Evolutionary conservation across 2,329 filamentous ascomycete genomes (phyloP).

Genomic region (Pyrenophora graminea): DNA sequence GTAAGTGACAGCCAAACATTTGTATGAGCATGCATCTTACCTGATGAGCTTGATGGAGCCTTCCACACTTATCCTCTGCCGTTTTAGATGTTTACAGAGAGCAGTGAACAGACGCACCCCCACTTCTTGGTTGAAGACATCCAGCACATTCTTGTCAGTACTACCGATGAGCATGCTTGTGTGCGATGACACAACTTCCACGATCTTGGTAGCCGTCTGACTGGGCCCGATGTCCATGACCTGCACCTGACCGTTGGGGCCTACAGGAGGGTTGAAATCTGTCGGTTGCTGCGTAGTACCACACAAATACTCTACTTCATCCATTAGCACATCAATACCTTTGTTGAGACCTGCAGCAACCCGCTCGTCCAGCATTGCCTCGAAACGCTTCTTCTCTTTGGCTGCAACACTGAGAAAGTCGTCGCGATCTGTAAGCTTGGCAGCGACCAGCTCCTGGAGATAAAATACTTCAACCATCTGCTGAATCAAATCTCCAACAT

Average conservation of each 20-base stretch:
- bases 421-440: slow-evolving; percentile 84
- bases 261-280: slow-evolving; percentile 79
- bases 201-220: slow-evolving; percentile 75
- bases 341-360: slow-evolving; percentile 96
- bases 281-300: slow-evolving; percentile 83
- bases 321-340: slow-evolving; percentile 97
- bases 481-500: slow-evolving; percentile 95
- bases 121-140: slow-evolving; percentile 98
- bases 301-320: slow-evolving; percentile 94
- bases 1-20: neutral
- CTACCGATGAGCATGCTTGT: slow-evolving; percentile 92
- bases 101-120: slow-evolving; percentile 88
- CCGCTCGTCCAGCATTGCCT: slow-evolving; percentile 97
- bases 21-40: slow-evolving; percentile 41
- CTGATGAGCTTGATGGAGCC: slow-evolving; percentile 89
- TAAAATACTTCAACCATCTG: slow-evolving; percentile 99
- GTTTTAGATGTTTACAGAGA: slow-evolving; percentile 96
- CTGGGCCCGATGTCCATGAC: slow-evolving; percentile 72
- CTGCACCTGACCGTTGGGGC: slow-evolving; percentile 38
- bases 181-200: slow-evolving; percentile 84
- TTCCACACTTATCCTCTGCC: slow-evolving; percentile 86
- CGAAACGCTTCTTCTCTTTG: slow-evolving; percentile 96
- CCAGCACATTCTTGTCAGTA: slow-evolving; percentile 96
- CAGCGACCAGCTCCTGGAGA: slow-evolving; percentile 84
- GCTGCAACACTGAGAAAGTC: slow-evolving; percentile 92